These are phyloP conservation scores for Lactarius sanguifluus DNA, from an alignment of 768 basidiomycete species.

Conservation along the genomic window DNA sequence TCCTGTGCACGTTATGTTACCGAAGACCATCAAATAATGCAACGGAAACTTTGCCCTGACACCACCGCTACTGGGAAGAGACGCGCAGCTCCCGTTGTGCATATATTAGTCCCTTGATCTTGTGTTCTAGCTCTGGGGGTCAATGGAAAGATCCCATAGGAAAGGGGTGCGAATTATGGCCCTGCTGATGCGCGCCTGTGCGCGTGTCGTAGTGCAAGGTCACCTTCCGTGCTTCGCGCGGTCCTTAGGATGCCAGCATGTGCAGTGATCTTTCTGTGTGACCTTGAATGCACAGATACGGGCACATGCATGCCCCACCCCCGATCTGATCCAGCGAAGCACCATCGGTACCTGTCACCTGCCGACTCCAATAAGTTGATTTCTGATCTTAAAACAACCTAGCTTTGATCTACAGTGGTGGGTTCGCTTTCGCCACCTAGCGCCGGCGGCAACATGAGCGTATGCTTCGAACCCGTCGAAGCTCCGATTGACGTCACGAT, in stretches of 20 bases:
- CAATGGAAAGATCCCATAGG: background rate
- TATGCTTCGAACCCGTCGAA: background rate
- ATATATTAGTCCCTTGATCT: background rate
- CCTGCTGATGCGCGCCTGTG: background rate
- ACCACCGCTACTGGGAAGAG: background rate
- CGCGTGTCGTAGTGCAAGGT: background rate
- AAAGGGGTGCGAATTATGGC: background rate
- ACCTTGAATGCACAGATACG: background rate
- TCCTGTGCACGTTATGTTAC: background rate
- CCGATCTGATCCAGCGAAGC: background rate
- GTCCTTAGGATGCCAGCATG: background rate
- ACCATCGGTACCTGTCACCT: background rate
- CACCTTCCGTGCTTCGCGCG: conserved; percentile 1
- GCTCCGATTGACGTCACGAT: background rate
- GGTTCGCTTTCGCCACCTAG: background rate
- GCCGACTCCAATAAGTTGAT: background rate
- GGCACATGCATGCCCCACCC: background rate
- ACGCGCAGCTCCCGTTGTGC: background rate
- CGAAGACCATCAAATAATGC: background rate
- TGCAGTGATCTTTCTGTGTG: background rate
- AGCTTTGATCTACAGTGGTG: background rate
- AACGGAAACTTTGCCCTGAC: background rate
- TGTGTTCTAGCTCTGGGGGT: background rate
- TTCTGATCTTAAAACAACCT: background rate
- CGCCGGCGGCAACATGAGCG: background rate